Conservation (phyloP, 805 yeast genomes). For the Ogataea ramenticola region DNA sequence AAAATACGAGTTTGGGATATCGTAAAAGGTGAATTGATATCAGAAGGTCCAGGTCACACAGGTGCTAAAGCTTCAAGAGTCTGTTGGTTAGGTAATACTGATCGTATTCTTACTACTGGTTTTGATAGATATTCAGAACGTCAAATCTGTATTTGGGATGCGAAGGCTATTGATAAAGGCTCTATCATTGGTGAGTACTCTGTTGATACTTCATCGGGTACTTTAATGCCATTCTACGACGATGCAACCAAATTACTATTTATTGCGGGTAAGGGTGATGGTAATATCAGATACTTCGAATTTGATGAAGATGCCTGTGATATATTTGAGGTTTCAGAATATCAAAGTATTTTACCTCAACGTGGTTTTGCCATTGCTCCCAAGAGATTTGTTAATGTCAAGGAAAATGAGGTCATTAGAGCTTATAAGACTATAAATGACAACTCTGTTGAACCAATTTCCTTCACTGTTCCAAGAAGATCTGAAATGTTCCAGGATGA, state of each 20-base stretch:
- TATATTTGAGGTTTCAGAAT: constrained; percentile 80
- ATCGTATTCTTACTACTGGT: constrained; percentile 88
- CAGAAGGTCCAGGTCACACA: constrained; percentile 84
- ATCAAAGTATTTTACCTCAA: constrained; percentile 84
- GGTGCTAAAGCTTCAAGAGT: constrained; percentile 91
- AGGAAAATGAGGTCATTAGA: constrained; percentile 77
- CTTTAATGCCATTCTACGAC: constrained; percentile 87
- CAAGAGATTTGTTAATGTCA: constrained; percentile 67
- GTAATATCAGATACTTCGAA: constrained; percentile 92
- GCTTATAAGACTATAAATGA: constrained; percentile 87
- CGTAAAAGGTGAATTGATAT: constrained; percentile 61
- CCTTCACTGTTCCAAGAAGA: constrained; percentile 90
- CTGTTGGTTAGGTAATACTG: constrained; percentile 82
- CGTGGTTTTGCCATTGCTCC: constrained; percentile 94
- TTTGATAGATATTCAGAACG: constrained; percentile 90
- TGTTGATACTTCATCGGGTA: constrained; percentile 88
- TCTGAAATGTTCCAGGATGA: constrained; percentile 90
- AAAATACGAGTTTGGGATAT: constrained; percentile 88
- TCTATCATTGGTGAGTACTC: constrained; percentile 85
- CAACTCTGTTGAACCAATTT: constrained; percentile 77
- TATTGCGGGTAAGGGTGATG: constrained; percentile 97
- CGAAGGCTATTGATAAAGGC: constrained; percentile 64
- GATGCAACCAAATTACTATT: constrained; percentile 72
- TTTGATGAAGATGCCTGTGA: constrained; percentile 62
- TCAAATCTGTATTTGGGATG: constrained; percentile 92